Conservation (phyloP, 2,329 filamentous ascomycete genomes). For the Aureobasidium subglaciale region DNA sequence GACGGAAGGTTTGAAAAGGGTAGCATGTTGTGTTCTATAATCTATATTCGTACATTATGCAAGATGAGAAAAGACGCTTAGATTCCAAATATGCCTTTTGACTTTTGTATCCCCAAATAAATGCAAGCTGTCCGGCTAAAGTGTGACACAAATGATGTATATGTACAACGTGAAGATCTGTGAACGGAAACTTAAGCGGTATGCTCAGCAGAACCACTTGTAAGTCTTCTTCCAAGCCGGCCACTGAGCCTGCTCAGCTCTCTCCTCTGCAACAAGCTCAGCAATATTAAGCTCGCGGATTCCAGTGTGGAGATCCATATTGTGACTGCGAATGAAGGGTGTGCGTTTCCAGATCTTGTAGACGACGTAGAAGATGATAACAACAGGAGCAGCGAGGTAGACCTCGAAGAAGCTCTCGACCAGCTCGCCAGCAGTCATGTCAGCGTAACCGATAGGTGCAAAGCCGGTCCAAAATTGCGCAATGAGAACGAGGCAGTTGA, state of each 20-base stretch:
- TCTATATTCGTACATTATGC: too few species aligned
- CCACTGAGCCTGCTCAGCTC: slow-evolving; percentile 57
- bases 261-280: slow-evolving; percentile 71
- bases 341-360: slow-evolving; percentile 75
- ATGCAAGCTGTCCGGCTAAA: too few species aligned
- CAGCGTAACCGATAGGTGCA: slow-evolving; percentile 58
- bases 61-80: too few species aligned
- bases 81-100: too few species aligned
- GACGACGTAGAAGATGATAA: slow-evolving; percentile 58
- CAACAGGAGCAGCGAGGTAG: slow-evolving; percentile 61
- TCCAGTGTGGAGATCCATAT: slow-evolving; percentile 85
- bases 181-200: neutral
- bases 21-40: too few species aligned
- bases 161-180: neutral
- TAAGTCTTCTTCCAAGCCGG: slow-evolving; percentile 43
- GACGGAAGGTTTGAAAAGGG: too few species aligned
- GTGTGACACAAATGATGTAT: too few species aligned
- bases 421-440: slow-evolving; percentile 39
- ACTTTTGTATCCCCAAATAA: too few species aligned
- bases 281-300: slow-evolving; percentile 77
- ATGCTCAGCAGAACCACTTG: slow-evolving; percentile 41
- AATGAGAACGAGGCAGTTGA: slow-evolving; percentile 69
- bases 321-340: slow-evolving; percentile 54
- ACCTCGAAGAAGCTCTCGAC: slow-evolving; percentile 65
- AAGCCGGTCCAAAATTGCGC: slow-evolving; percentile 76